Percentiles rank a stretch among this genome's conserved stretches.
These are phyloP conservation scores for Incumbomyces delicatus DNA, from an alignment of 2,329 filamentous ascomycete genomes.

Conservation along the genomic window DNA sequence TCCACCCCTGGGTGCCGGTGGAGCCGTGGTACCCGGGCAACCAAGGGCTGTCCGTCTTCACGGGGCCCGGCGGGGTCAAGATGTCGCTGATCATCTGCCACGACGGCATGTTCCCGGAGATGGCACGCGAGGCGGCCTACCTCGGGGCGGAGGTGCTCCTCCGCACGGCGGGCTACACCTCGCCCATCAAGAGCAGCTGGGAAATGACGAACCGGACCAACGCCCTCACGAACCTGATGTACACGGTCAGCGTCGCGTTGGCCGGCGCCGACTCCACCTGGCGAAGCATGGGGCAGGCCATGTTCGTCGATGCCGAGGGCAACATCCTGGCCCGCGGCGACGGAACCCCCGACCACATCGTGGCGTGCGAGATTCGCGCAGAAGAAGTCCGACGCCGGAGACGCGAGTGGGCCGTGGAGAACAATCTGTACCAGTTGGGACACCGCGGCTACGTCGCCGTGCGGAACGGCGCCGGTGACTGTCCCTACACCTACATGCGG, in stretches of 20 bases:
- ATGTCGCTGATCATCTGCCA: conserved; percentile 10
- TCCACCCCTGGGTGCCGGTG: conserved; percentile 8
- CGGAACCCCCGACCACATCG: conserved; percentile 2
- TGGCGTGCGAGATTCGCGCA: conserved; percentile 4
- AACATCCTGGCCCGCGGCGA: background rate
- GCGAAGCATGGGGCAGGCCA: conserved; percentile 6
- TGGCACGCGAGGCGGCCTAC: conserved; percentile 8
- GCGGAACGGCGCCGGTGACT: conserved; percentile 1
- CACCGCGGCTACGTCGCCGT: conserved; percentile 8
- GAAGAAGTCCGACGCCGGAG: conserved; percentile 5
- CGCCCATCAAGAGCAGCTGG: conserved; percentile 6
- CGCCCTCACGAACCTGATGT: conserved; percentile 8
- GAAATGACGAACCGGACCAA: conserved; percentile 6
- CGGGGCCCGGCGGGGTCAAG: conserved; percentile 5
- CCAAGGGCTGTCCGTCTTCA: conserved; percentile 6
- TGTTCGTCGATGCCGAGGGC: background rate
- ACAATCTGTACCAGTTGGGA: conserved; percentile 8
- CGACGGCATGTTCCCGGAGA: conserved; percentile 9
- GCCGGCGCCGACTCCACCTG: conserved; percentile 6
- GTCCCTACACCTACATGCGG: conserved; percentile 8
- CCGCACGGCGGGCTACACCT: conserved; percentile 6
- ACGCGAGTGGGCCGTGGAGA: conserved; percentile 7
- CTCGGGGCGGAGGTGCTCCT: conserved; percentile 7
- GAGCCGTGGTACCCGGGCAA: conserved; percentile 9
- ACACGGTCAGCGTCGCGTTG: conserved; percentile 7